Evolutionary conservation across 768 basidiomycete species (phyloP), one percentile per base, ranked within the genome.

Genomic region (Trametes cinnabarina): DNA sequence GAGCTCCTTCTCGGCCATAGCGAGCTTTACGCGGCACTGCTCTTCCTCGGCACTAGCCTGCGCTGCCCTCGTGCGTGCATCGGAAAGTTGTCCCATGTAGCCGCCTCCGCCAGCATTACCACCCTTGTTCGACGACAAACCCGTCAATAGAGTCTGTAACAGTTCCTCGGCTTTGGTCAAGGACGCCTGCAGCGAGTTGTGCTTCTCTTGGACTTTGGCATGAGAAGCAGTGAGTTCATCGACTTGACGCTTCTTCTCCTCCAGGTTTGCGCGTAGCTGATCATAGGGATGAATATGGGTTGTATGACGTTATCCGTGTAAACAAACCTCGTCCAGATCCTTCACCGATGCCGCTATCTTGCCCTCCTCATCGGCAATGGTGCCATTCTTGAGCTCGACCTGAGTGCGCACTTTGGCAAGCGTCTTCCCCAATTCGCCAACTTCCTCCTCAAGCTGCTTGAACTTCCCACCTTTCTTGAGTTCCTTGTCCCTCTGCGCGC

Each of bases 81-180:
- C 86, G 0, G 94, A 90, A 40, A 99, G 82, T 70, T 98, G 95
- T 19, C 94, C 97, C 85, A 98, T 88, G 72, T 98, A 98, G 0
- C 97, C 97, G 3, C 94, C 93, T 2, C 94, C 93, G 9, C 90
- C 87, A 10, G 85, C 82, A 39, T 84, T 85, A 57, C 82, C 84
- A 26, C 78, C 72, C 49, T 80, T 80, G 39, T 76, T 79, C 4
- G 90, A 88, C 1, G 94, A 86, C 10, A 98, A 83, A 42, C 97
- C 97, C 0, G 96, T 98, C 46, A 96, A 79, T 19, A 98, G 84
- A 0, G 93, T 92, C 71, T 98, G 96, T 0, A 98, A 80, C n/a
- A 98, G 87, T 65, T 94, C 92, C 71, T 98, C 95, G 15, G 87
- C 82, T 19, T 84, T 88, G 14, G 80, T 69, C 9, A 96, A 80